phyloP scores from a whole-genome alignment of 768 basidiomycete genomes.

The Lactarius vividus region DNA sequence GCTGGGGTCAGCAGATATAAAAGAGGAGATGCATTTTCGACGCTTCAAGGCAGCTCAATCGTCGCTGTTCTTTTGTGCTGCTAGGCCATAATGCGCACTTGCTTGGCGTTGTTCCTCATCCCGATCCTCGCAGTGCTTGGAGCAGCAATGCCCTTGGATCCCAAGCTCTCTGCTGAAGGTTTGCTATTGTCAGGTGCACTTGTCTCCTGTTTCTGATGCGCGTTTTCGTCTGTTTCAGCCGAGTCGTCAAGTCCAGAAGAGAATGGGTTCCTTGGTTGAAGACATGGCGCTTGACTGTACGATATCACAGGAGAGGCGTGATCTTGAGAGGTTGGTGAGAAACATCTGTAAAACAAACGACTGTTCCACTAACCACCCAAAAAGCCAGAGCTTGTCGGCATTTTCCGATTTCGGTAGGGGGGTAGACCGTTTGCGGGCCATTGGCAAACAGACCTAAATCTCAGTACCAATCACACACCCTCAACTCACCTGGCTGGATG shows the following conservation, averaged over 20 bases:
- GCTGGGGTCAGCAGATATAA: background rate
- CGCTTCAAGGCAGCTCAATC: background rate
- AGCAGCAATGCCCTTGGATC: background rate
- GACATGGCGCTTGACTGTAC: background rate
- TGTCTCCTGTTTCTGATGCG: background rate
- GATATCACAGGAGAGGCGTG: background rate
- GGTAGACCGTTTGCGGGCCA: background rate
- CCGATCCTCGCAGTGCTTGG: background rate
- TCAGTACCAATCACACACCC: background rate
- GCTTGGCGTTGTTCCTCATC: background rate
- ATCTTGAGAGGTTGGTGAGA: background rate
- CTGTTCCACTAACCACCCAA: background rate
- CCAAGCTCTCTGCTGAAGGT: background rate
- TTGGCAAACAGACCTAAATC: background rate
- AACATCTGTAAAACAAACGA: background rate
- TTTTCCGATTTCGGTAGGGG: background rate
- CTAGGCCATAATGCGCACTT: background rate
- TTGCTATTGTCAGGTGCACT: background rate
- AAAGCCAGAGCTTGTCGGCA: background rate
- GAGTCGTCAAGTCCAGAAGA: background rate
- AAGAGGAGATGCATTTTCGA: background rate
- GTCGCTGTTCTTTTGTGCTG: background rate
- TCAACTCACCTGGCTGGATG: background rate
- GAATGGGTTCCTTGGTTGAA: background rate
- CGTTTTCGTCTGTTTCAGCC: background rate